These are phyloP conservation scores for Lathyrus sativus DNA, from an alignment of 306 rosid species.

Conservation along the genomic window DNA sequence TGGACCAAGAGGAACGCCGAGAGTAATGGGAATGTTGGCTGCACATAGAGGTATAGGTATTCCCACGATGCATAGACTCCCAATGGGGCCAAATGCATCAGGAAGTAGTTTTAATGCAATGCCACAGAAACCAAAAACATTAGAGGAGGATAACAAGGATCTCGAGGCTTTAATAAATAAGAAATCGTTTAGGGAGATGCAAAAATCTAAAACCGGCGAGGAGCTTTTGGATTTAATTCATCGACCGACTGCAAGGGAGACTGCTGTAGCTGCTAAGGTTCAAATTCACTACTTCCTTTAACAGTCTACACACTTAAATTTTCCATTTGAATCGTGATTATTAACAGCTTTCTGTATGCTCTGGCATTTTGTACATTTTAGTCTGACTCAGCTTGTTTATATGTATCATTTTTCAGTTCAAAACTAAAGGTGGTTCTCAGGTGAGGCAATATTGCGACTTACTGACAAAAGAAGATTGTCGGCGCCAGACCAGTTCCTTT, in stretches of 20 bases:
- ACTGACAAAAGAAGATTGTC: conserved; percentile 93
- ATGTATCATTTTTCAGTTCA: conserved; percentile 61
- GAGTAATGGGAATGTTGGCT: conserved; percentile 68
- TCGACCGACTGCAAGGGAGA: conserved; percentile 92
- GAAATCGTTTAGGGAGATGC: conserved; percentile 81
- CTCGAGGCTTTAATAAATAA: conserved; percentile 85
- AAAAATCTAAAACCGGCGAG: conserved; percentile 89
- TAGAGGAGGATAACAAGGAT: conserved; percentile 90
- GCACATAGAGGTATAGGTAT: conserved; percentile 64
- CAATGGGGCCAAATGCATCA: conserved; percentile 58
- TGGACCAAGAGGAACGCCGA: conserved; percentile 64
- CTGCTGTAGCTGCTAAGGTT: conserved; percentile 98
- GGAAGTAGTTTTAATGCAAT: conserved; percentile 50
- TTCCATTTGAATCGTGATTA: neutral
- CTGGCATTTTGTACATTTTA: neutral
- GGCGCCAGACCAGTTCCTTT: conserved; percentile 78
- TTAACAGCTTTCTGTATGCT: neutral
- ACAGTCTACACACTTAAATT: conserved; percentile 3
- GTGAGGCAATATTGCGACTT: conserved; percentile 84
- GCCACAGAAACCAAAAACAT: conserved; percentile 54
- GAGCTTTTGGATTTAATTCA: conserved; percentile 96
- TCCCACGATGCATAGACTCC: conserved; percentile 68
- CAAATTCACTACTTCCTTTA: conserved; percentile 20
- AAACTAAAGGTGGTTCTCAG: conserved; percentile 88
- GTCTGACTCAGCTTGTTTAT: conserved; percentile 34